phyloP scores from a whole-genome alignment of 331 rosid species.

The Rosa hybrid region DNA sequence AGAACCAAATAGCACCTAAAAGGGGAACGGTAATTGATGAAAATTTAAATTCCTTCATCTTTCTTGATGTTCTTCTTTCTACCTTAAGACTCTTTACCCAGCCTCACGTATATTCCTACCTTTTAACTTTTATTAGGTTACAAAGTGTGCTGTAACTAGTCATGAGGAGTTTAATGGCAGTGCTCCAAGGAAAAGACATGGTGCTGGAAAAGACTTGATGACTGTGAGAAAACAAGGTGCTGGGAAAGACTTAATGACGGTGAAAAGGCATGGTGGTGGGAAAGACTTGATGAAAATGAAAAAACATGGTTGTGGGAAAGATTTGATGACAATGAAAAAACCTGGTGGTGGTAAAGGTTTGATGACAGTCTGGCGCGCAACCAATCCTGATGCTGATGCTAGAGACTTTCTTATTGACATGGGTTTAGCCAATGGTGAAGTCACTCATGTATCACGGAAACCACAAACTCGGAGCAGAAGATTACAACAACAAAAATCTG shows the following conservation, averaged over 20 bases:
- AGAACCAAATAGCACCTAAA: conserved; percentile 47
- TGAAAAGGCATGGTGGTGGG: conserved; percentile 71
- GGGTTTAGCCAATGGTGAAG: conserved; percentile 42
- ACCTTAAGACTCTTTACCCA: not conserved
- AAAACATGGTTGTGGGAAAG: conserved; percentile 92
- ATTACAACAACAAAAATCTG: conserved; percentile 35
- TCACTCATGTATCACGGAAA: conserved; percentile 24
- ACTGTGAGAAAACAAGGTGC: conserved; percentile 70
- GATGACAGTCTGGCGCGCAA: conserved; percentile 93
- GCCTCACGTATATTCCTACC: not conserved
- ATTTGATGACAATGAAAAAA: conserved; percentile 73
- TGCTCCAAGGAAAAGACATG: conserved; percentile 59
- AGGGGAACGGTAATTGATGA: conserved; percentile 60
- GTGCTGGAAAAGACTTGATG: conserved; percentile 93
- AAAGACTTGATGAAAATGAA: conserved; percentile 84
- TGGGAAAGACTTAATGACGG: conserved; percentile 95
- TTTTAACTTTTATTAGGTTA: conserved; percentile 29
- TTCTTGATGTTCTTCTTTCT: conserved; percentile 14
- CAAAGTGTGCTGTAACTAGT: conserved; percentile 29
- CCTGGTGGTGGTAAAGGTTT: conserved; percentile 96
- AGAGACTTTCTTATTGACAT: conserved; percentile 53
- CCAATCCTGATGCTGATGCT: conserved; percentile 71
- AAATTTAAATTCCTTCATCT: not conserved
- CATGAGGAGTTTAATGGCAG: conserved; percentile 32
- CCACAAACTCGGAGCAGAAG: conserved; percentile 36